Evolutionary conservation across 345 rosid species (phyloP).

Genomic region (Eutrema heterophyllum): DNA sequence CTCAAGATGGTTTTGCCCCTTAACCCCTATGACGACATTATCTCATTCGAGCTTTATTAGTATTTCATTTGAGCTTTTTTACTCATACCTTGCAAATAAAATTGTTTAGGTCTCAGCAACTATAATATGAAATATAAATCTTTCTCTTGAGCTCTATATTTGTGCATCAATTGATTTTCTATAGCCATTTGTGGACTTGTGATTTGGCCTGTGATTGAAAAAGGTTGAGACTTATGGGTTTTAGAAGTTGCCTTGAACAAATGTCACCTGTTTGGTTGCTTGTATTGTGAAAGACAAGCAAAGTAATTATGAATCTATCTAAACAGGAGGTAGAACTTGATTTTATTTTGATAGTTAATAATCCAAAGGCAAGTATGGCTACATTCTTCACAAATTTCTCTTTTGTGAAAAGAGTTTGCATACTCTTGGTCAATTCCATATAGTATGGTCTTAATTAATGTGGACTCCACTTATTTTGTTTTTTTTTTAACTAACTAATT

Average conservation of each 20-base stretch:
- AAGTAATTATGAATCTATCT: not conserved
- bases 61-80: not conserved
- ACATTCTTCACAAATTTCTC: not conserved
- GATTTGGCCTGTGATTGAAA: not conserved
- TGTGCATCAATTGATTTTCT: not conserved
- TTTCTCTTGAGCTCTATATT: not conserved
- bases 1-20: not conserved
- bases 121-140: conserved; percentile 4
- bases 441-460: not conserved
- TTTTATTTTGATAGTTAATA: not conserved
- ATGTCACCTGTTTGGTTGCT: not conserved
- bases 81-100: conserved; percentile 6
- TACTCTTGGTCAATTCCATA: conserved; percentile 6
- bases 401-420: not conserved
- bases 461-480: conserved; percentile 19
- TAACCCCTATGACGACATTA: not conserved
- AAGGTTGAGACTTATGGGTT: not conserved
- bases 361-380: not conserved
- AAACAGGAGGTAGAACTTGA: not conserved
- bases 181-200: not conserved
- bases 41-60: not conserved
- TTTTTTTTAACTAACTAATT: not conserved
- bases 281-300: not conserved
- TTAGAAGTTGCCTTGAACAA: not conserved
- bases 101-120: conserved; percentile 12